Evolutionary conservation across 129 eudicot species (phyloP).

Genomic region (Escallonia rubra): DNA sequence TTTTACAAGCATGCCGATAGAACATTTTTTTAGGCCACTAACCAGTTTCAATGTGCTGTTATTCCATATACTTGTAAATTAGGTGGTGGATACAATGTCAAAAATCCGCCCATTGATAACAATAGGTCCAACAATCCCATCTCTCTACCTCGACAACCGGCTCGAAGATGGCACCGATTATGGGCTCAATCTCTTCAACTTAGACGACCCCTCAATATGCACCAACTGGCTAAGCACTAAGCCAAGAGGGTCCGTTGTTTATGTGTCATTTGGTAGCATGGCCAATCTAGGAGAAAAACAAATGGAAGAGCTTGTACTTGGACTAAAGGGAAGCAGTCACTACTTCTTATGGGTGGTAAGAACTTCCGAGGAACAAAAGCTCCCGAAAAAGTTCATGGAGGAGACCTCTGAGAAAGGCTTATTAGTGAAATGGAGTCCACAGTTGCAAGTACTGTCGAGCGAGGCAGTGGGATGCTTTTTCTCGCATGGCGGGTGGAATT

Average conservation of each 20-base stretch:
- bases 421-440: constrained; percentile 51
- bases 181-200: constrained; percentile 33
- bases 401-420: constrained; percentile 30
- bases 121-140: constrained; percentile 74
- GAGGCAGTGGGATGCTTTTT: constrained; percentile 58
- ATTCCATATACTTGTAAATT: neutral
- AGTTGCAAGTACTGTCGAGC: constrained; percentile 37
- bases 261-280: constrained; percentile 63
- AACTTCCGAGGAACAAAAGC: constrained; percentile 29
- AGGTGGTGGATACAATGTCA: constrained; percentile 47
- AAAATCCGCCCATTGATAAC: constrained; percentile 29
- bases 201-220: constrained; percentile 14
- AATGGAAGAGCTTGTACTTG: constrained; percentile 46
- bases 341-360: constrained; percentile 55
- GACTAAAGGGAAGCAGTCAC: constrained; percentile 16
- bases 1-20: neutral
- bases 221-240: constrained; percentile 43
- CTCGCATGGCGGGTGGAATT: constrained; percentile 73
- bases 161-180: constrained; percentile 26
- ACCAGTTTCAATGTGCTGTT: too few species aligned
- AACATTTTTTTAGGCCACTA: neutral
- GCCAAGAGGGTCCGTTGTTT: constrained; percentile 38
- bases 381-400: constrained; percentile 12
- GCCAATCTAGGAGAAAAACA: constrained; percentile 25
- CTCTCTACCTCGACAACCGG: constrained; percentile 34